These are phyloP conservation scores for Cicer judaicum DNA, from an alignment of 306 rosid species.

Conservation along the genomic window DNA sequence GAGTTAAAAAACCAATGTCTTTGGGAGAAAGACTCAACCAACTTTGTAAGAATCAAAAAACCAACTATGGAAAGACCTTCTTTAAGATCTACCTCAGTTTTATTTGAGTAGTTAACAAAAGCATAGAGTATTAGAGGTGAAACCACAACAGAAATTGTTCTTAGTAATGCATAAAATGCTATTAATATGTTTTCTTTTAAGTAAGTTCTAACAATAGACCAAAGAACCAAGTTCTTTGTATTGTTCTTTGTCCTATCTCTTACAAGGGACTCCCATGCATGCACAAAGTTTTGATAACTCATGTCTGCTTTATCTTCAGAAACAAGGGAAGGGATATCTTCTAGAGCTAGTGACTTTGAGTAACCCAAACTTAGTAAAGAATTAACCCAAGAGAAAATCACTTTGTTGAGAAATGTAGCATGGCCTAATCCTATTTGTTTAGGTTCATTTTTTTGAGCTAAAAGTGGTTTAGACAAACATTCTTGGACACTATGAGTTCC, in stretches of 20 bases:
- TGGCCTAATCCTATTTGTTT: constrained; percentile 43
- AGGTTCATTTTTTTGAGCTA: constrained; percentile 40
- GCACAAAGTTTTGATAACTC: constrained; percentile 54
- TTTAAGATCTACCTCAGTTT: constrained; percentile 33
- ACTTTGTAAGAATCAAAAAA: constrained; percentile 53
- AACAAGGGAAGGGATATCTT: constrained; percentile 68
- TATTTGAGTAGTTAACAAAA: constrained; percentile 65
- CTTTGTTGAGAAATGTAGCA: constrained; percentile 53
- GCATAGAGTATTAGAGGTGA: constrained; percentile 73
- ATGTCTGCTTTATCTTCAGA: constrained; percentile 66
- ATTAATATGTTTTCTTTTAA: constrained; percentile 62
- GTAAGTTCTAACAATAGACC: constrained; percentile 56
- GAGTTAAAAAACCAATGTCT: constrained; percentile 73
- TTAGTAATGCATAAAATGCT: constrained; percentile 57
- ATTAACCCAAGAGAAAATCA: constrained; percentile 73
- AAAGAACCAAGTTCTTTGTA: constrained; percentile 55
- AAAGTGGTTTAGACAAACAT: constrained; percentile 58
- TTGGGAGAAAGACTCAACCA: constrained; percentile 67
- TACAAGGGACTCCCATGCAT: constrained; percentile 58
- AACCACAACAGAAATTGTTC: constrained; percentile 54
- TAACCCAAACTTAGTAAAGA: constrained; percentile 63
- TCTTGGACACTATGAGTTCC: constrained; percentile 28
- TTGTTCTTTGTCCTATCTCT: constrained; percentile 47
- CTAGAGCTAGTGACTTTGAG: constrained; percentile 59
- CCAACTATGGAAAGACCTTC: constrained; percentile 64